Evolutionary conservation across 208 protist genomes (phyloP).

Genomic region (Crithidia bombi): DNA sequence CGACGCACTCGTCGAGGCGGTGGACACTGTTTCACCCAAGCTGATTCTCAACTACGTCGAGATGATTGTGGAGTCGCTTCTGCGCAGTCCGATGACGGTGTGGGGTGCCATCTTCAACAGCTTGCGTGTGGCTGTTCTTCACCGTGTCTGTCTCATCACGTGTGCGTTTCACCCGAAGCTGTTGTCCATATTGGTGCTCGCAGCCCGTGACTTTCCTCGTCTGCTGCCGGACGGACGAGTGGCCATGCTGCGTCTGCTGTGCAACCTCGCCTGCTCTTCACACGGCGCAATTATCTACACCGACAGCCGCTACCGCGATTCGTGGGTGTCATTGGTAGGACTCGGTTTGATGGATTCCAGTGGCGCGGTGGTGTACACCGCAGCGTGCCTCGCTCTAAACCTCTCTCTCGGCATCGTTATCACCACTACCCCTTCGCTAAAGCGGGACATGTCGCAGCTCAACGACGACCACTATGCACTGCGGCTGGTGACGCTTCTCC

Average conservation of each 20-base stretch:
- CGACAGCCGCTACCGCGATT: conserved; percentile 37
- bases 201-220: conserved; percentile 53
- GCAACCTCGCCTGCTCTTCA: conserved; percentile 60
- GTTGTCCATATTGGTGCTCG: conserved; percentile 49
- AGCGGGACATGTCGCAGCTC: conserved; percentile 29
- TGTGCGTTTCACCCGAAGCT: conserved; percentile 58
- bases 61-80: conserved; percentile 43
- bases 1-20: conserved; percentile 31
- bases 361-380: conserved; percentile 69
- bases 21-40: conserved; percentile 42
- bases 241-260: conserved; percentile 69
- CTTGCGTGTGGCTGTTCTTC: conserved; percentile 70
- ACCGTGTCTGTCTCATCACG: conserved; percentile 53
- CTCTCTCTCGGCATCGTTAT: conserved; percentile 54
- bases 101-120: conserved; percentile 81
- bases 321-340: conserved; percentile 71
- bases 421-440: conserved; percentile 36
- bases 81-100: conserved; percentile 42
- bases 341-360: conserved; percentile 60
- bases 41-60: conserved; percentile 54
- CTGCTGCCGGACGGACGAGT: conserved; percentile 66
- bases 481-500: conserved; percentile 57
- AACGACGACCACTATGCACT: conserved; percentile 32
- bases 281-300: conserved; percentile 65
- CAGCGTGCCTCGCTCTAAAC: conserved; percentile 74